Conservation (phyloP, 2,329 filamentous ascomycete species). For the Diplodia seriata region DNA sequence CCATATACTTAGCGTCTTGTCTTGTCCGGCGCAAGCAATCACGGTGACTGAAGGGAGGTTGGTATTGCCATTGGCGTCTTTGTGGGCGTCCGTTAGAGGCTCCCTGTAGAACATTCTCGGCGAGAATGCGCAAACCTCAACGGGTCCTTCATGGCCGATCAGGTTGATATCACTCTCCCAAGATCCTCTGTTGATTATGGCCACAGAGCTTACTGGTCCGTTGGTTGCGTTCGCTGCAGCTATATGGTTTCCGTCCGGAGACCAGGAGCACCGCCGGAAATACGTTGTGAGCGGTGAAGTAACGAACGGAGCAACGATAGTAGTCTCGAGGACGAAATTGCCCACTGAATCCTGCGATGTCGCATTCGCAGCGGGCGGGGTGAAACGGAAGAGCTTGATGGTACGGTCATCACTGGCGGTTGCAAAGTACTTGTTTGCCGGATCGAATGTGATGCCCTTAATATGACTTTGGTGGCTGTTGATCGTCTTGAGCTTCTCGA, state of each 20-base stretch:
- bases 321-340: conserved; percentile 95
- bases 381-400: conserved; percentile 96
- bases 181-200: conserved; percentile 87
- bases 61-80: conserved; percentile 52
- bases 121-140: conserved; percentile 97
- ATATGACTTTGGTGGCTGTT: conserved; percentile 95
- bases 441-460: conserved; percentile 98
- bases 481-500: conserved; percentile 95
- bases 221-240: conserved; percentile 97
- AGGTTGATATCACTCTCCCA: conserved; percentile 98
- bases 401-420: conserved; percentile 96
- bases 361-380: conserved; percentile 85
- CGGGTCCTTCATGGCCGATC: conserved; percentile 95
- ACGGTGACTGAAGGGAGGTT: conserved; percentile 75
- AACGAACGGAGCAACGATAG: conserved; percentile 84
- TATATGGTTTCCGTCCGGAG: conserved; percentile 94
- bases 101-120: conserved; percentile 84
- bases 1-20: conserved; percentile 96
- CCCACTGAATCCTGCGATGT: conserved; percentile 95
- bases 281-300: conserved; percentile 96
- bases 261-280: conserved; percentile 96
- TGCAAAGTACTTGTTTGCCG: conserved; percentile 98
- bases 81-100: conserved; percentile 61
- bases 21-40: conserved; percentile 94
- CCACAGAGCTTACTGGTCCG: conserved; percentile 94